A percentile compares a stretch with the other conserved stretches of the same genome.
phyloP scores from a whole-genome alignment of 2,329 filamentous ascomycete genomes.

The Sordariomycetes sp. region DNA sequence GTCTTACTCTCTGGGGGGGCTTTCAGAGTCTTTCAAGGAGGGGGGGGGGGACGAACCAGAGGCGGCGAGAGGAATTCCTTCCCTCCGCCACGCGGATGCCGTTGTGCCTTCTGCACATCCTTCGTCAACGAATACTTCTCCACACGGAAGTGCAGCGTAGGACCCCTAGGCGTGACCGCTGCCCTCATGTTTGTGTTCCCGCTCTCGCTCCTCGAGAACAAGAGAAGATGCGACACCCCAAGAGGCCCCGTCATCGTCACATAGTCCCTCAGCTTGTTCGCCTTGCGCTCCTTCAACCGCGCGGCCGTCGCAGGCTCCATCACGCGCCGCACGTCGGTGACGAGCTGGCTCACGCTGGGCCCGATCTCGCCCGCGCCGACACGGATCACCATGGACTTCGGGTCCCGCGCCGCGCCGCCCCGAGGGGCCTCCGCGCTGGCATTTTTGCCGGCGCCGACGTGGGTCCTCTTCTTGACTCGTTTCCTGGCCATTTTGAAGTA shows the following conservation, averaged over 20 bases:
- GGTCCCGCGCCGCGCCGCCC: conserved; percentile 42
- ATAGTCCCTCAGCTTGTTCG: conserved; percentile 83
- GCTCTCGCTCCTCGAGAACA: conserved; percentile 80
- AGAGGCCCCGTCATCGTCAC: conserved; percentile 90
- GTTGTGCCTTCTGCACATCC: conserved; percentile 74
- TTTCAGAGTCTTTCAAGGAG: neutral
- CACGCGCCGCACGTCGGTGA: conserved; percentile 78
- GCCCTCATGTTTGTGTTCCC: conserved; percentile 91
- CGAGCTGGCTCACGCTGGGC: conserved; percentile 79
- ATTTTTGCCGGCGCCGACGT: conserved; percentile 45
- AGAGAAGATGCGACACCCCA: conserved; percentile 80
- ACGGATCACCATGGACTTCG: conserved; percentile 97
- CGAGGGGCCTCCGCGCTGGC: conserved; percentile 29
- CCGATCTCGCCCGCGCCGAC: conserved; percentile 92
- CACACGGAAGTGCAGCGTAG: conserved; percentile 86
- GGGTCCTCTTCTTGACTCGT: conserved; percentile 81
- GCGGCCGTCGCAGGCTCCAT: conserved; percentile 94
- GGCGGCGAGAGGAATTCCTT: conserved; percentile 81
- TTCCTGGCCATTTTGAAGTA: conserved; percentile 55
- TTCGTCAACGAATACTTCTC: conserved; percentile 91
- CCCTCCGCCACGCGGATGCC: conserved; percentile 67
- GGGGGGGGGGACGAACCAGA: conserved; percentile 36
- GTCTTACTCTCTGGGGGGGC: neutral
- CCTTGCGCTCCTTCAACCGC: conserved; percentile 76
- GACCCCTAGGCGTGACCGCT: conserved; percentile 76